Evolutionary conservation across 768 basidiomycete species (phyloP).

Genomic region (Termitomyces titanicus): DNA sequence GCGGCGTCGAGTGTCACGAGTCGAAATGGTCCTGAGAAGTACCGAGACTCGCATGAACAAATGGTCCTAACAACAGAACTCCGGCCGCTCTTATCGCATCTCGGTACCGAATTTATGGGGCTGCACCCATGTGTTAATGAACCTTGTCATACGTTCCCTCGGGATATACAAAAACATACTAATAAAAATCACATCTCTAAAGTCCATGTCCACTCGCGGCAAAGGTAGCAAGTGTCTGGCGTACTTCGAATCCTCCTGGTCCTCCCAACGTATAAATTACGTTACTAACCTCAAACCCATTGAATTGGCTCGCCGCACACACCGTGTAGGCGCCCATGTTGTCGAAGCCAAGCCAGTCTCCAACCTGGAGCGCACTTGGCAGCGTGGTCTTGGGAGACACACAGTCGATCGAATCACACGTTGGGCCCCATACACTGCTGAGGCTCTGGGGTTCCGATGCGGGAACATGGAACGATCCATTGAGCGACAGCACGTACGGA

Average conservation of each 20-base stretch:
- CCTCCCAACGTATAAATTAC: conserved; percentile 77
- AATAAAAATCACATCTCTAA: conserved; percentile 15
- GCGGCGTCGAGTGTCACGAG: conserved; percentile 33
- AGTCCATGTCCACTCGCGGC: conserved; percentile 39
- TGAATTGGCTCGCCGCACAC: conserved; percentile 95
- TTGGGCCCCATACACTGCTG: conserved; percentile 95
- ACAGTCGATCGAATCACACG: conserved; percentile 96
- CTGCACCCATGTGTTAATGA: conserved; percentile 22
- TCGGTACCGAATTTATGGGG: conserved; percentile 29
- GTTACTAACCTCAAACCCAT: conserved; percentile 80
- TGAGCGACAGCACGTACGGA: conserved; percentile 74
- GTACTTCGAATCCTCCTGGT: conserved; percentile 47
- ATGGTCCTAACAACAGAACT: conserved; percentile 17
- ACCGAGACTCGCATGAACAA: conserved; percentile 30
- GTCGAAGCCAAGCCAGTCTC: conserved; percentile 97
- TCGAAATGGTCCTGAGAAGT: conserved; percentile 24
- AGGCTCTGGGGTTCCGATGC: conserved; percentile 38
- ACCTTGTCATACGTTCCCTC: conserved; percentile 14
- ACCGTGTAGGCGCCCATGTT: conserved; percentile 99
- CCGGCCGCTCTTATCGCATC: conserved; percentile 27
- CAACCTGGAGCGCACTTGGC: conserved; percentile 73
- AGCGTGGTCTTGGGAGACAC: conserved; percentile 64
- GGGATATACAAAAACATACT: conserved; percentile 4
- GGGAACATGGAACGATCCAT: conserved; percentile 59
- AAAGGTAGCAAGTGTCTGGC: conserved; percentile 46